Evolutionary conservation across 306 rosid species (phyloP), one percentile per base, ranked within the genome.

Genomic region (Hippophae rhamnoides): DNA sequence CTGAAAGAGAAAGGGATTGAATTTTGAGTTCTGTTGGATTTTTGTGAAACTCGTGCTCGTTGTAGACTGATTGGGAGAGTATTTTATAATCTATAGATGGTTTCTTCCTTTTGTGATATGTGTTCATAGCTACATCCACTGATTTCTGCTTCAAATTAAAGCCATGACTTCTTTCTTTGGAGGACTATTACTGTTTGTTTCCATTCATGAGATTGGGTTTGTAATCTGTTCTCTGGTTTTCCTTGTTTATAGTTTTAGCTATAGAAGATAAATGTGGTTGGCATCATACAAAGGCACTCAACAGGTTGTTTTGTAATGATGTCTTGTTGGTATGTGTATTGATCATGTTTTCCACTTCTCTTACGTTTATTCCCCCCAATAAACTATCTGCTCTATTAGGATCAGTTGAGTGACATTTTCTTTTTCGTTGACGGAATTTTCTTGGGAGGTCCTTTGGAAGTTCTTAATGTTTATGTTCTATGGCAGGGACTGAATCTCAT

Each of bases 401-500:
- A n/a, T 47, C 52, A 18, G 52, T 25, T 13, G 5, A 25, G 26
- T 25, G 41, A 42, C 5, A 40, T 45, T 46, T 59, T 49, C 53
- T 49, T n/a, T n/a, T 49, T 12, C 3, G 23, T 6, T 7, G 5
- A 12, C 6, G 6, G 12, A 60, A n/a, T 11, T 45, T 25, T 41
- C 26, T 6, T 45, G 23, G 46, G 53, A 13, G 42, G 25, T 9
- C 9, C 63, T 58, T n/a, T 56, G 8, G 46, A 56, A 26, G 25
- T 83, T 66, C 59, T 63, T 45, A 31, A 31, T 31, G 38, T 54
- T 38, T 58, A 47, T 69, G 53, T 61, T 57, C 54, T 61, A 70
- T 56, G 50, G 67, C 60, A 57, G 68, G 77, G 69, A 31, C 56
- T 64, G 73, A 56, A 58, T 43, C 55, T 54, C 58, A 47, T 40